Base-by-base conservation (phyloP, 1,284 basidiomycete species). In the Rhodotorula glutinis region DNA sequence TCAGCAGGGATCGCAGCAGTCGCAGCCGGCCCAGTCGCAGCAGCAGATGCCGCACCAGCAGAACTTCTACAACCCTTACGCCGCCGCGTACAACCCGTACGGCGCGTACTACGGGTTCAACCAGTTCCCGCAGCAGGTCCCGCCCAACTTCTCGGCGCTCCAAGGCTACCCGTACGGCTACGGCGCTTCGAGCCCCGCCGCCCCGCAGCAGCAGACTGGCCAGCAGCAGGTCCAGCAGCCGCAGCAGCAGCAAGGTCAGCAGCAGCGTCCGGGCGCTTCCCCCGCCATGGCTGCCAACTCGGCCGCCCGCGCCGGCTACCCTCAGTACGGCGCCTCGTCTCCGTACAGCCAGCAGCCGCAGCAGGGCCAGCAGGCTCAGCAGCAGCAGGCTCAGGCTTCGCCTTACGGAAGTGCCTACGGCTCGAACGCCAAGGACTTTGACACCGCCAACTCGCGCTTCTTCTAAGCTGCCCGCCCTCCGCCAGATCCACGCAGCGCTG, bases 91-190 rank as follows among this genome's bases (percentile, higher is more conserved):
- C 55, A 64, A 64, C 54, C 66, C 63, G n/a, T 71, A 71, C 62
- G 64, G 62, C 67, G 65, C 67, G 41, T 61, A 64, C 63, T 53
- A 54, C 51, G 55, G 41, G 11, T 72, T 60, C 67, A 60, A 64
- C 60, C 70, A 69, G 38, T 63, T 66, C 25, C 64, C 70, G 49
- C 67, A 66, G 63, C 70, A 72, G 53, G 65, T 66, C n/a, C 65
- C 66, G 49, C 71, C 71, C 49, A 72, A 72, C 67, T 72, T 57
- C 55, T 40, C 54, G 44, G 71, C 67, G 17, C 65, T 72, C 40
- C 63, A 63, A 51, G 41, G 38, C 19, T 66, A 60, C 41, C 60
- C 63, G 49, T 55, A 62, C 55, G 63, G 63, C 29, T 69, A 69
- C 61, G 66, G 66, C 21, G 66, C 58, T 19, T 51, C 49, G 52